These are phyloP conservation scores for Hamamelis virginiana DNA, from an alignment of 164 flowering plant species.

Conservation along the genomic window DNA sequence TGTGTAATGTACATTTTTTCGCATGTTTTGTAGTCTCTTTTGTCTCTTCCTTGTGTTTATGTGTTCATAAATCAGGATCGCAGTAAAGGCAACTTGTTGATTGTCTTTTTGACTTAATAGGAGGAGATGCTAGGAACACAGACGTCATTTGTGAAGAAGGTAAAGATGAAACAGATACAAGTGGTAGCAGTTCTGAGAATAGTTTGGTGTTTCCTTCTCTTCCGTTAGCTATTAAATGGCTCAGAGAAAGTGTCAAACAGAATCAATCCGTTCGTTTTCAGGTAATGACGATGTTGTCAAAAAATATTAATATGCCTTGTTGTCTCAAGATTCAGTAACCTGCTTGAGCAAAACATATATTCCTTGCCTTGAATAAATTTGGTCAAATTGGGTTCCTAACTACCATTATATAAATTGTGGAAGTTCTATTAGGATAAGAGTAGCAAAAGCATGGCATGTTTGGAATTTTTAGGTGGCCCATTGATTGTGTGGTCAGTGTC, in stretches of 20 bases:
- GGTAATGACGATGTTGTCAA: slow-evolving; percentile 40
- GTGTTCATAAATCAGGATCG: background rate
- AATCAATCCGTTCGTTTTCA: slow-evolving; percentile 68
- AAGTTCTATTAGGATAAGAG: background rate
- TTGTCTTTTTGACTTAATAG: slow-evolving; percentile 20
- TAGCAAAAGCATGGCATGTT: background rate
- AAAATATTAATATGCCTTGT: background rate
- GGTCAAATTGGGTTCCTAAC: background rate
- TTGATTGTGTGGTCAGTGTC: no score
- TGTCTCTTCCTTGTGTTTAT: no score
- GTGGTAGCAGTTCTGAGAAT: slow-evolving; percentile 36
- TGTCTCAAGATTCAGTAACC: background rate
- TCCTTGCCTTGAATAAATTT: background rate
- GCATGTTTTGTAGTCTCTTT: no score
- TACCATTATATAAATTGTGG: background rate
- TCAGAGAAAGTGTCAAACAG: slow-evolving; percentile 58
- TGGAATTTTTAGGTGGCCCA: no score
- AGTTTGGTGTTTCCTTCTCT: slow-evolving; percentile 74
- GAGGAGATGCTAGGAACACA: slow-evolving; percentile 31
- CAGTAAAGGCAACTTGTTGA: background rate
- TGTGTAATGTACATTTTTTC: no score
- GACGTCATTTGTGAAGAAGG: slow-evolving; percentile 37
- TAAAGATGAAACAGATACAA: slow-evolving; percentile 32
- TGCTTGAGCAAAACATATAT: background rate
- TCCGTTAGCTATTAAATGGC: slow-evolving; percentile 81